phyloP scores from a whole-genome alignment of 2,329 filamentous ascomycete genomes.

The Beauveria australis region DNA sequence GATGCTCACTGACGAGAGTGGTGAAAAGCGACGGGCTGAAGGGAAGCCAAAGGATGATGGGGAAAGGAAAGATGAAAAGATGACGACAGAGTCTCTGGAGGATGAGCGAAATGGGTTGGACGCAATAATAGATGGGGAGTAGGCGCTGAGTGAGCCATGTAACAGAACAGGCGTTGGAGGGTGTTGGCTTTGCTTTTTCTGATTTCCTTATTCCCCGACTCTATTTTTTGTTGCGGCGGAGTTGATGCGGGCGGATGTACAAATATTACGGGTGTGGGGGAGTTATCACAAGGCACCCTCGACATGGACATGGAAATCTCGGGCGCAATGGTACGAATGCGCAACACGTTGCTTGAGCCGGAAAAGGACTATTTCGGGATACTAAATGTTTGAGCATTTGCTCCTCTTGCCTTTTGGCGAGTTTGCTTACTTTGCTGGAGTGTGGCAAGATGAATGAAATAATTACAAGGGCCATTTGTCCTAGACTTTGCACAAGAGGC shows the following conservation, averaged over 20 bases:
- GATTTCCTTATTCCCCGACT: background rate
- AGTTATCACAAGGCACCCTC: background rate
- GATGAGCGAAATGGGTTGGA: constrained; percentile 40
- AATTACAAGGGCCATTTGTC: too few relatives aligned
- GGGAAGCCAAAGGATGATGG: constrained; percentile 37
- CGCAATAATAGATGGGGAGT: constrained; percentile 36
- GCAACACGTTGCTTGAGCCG: background rate
- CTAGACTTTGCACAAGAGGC: too few relatives aligned
- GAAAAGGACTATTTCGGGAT: background rate
- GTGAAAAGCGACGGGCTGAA: background rate
- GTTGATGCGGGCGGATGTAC: background rate
- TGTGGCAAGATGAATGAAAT: background rate
- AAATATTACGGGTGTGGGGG: constrained; percentile 2
- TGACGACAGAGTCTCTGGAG: constrained; percentile 36
- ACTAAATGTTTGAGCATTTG: background rate
- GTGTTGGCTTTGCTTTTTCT: background rate
- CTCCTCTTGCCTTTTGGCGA: background rate
- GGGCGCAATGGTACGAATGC: background rate
- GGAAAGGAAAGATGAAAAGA: constrained; percentile 21
- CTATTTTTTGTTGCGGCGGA: background rate
- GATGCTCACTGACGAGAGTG: constrained; percentile 16
- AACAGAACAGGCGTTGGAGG: constrained; percentile 8
- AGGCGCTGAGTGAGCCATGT: constrained; percentile 4
- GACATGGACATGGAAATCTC: background rate
- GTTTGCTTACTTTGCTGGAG: background rate